Conservation (phyloP, 2,329 filamentous ascomycete species). For the Pseudogymnoascus sp. region DNA sequence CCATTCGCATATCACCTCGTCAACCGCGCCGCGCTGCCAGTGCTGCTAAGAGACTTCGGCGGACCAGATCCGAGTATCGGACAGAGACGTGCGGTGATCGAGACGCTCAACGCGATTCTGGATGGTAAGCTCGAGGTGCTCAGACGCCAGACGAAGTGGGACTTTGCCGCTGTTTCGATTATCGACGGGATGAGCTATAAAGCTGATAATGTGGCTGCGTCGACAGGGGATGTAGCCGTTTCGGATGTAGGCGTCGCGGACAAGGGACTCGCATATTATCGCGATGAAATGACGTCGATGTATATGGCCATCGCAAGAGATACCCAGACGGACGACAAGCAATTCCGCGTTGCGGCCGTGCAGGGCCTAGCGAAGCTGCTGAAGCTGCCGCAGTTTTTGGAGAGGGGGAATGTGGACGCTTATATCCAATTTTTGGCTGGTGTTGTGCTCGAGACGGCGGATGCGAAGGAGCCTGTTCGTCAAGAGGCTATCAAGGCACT, state of each 20-base stretch:
- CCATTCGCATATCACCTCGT: slow-evolving; percentile 19
- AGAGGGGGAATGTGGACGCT: neutral
- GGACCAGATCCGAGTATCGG: slow-evolving; percentile 15
- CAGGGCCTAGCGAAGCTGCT: slow-evolving; percentile 22
- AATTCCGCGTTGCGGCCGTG: slow-evolving; percentile 18
- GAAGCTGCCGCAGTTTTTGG: slow-evolving; percentile 15
- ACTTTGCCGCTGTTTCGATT: neutral
- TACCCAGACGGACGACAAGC: neutral
- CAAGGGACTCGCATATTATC: neutral
- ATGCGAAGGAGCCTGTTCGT: slow-evolving; percentile 14
- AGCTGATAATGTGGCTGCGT: neutral
- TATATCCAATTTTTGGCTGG: slow-evolving; percentile 18
- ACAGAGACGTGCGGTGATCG: slow-evolving; percentile 21
- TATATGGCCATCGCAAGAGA: neutral
- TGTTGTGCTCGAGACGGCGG: slow-evolving; percentile 13
- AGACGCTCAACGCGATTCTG: slow-evolving; percentile 23
- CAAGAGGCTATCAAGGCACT: slow-evolving; percentile 19
- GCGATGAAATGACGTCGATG: neutral
- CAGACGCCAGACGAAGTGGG: neutral
- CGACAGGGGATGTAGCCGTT: neutral
- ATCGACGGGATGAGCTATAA: neutral
- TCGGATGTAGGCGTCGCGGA: neutral
- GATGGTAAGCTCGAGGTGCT: slow-evolving; percentile 12
- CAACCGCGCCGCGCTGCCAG: slow-evolving; percentile 17
- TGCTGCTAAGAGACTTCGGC: slow-evolving; percentile 17